These are phyloP conservation scores for Candida wancherniae DNA, from an alignment of 805 yeast genomes.

Conservation along the genomic window DNA sequence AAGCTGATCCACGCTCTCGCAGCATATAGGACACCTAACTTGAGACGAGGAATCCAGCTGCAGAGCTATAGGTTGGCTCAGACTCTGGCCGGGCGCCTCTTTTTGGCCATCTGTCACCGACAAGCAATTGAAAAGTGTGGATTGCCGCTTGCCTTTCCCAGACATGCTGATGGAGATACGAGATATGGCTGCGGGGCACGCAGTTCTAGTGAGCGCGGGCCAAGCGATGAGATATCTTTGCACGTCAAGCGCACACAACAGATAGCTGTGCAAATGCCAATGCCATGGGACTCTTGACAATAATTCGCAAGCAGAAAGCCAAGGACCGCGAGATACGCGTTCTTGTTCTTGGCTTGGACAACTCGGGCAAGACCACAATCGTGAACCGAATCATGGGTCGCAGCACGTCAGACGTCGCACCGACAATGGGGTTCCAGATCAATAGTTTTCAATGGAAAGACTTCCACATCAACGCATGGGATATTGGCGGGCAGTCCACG, in stretches of 20 bases:
- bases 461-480: slow-evolving; percentile 66
- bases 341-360: slow-evolving; percentile 79
- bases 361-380: slow-evolving; percentile 87
- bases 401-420: slow-evolving; percentile 57
- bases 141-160: too few species aligned
- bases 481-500: slow-evolving; percentile 65
- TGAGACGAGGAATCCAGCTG: too few species aligned
- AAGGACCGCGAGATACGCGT: slow-evolving; percentile 76
- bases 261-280: too few species aligned
- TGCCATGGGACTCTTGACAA: slow-evolving; percentile 76
- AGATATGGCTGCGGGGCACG: too few species aligned
- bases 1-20: slow-evolving; percentile 31
- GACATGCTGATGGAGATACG: too few species aligned
- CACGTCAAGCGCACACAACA: too few species aligned
- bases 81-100: too few species aligned
- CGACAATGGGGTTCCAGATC: slow-evolving; percentile 89
- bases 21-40: slow-evolving; percentile 55
- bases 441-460: slow-evolving; percentile 46
- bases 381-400: slow-evolving; percentile 53
- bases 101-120: too few species aligned
- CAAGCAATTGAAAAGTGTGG: too few species aligned
- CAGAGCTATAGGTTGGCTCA: too few species aligned
- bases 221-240: too few species aligned
- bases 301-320: slow-evolving; percentile 74
- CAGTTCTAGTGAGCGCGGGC: too few species aligned